Base-by-base conservation (phyloP, 495 filamentous ascomycete genomes). In the Lasiosphaeriaceae sp. region DNA sequence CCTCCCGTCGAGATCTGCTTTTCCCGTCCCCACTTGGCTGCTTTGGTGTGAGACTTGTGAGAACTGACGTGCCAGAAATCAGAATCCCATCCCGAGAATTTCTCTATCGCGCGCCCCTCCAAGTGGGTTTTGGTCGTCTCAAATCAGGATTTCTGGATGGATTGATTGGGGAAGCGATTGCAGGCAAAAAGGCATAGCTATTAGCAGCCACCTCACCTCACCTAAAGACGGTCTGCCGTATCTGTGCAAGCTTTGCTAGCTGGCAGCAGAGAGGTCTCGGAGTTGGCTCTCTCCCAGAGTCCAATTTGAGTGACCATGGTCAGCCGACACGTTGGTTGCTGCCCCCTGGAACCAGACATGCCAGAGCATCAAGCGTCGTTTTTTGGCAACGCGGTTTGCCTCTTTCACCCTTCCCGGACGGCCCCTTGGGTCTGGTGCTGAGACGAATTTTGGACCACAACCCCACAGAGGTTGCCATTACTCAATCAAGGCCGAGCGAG, bases 401-500 rank as follows among this genome's bases (percentile, higher is more conserved):
- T 43, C 39, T 43, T 43, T 43, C 16, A 6, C 8, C 12, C 14
- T 12, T 9, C 39, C 39, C 39, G 39, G 26, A 31, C 26, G 9
- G 26, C 26, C 26, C 26, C 26, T n/a, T n/a, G n/a, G n/a, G n/a
- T n/a, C n/a, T 16, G 39, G 1, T 43, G 39, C 39, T 43, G 4
- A 12, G 39, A 41, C 14, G 39, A 43, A 5, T 16, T 43, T 43
- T 43, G 8, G 26, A 3, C 11, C 9, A 12, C 3, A 29, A 31
- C 47, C 57, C 47, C 41, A n/a, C 44, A 23, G n/a, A n/a, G n/a
- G 44, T 50, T 54, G 50, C 22, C 35, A 50, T 59, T 59, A 59
- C 50, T 59, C 57, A 59, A 59, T 59, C 26, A 31, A 31, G 26
- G 26, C 26, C 26, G 26, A 31, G 26, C n/a, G 9, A 31, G 26